A percentile compares a stretch with the other conserved stretches of the same genome.
These are phyloP conservation scores for Cerrena zonata DNA, from an alignment of 1,284 basidiomycete species.

Conservation along the genomic window DNA sequence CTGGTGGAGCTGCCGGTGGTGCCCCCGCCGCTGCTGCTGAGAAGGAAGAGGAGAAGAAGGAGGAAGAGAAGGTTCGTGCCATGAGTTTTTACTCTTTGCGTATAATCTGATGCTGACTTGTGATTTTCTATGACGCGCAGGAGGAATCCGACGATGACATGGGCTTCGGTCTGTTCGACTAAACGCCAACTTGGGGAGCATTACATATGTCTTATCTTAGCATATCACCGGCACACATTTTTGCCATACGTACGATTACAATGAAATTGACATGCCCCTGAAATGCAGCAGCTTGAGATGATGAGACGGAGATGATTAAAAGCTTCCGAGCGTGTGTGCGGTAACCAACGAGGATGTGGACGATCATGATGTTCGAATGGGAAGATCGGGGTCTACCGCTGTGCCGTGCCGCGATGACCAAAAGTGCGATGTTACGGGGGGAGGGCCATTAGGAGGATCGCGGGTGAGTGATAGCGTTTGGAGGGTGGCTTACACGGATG, in stretches of 20 bases:
- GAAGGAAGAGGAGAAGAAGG: slow-evolving; percentile 65
- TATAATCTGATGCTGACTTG: too few relatives aligned
- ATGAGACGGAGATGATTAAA: too few relatives aligned
- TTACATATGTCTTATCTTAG: too few relatives aligned
- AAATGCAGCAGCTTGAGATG: background rate
- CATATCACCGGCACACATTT: slow-evolving; percentile 10
- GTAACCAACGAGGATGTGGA: background rate
- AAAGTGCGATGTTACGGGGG: too few relatives aligned
- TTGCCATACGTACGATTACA: slow-evolving; percentile 4
- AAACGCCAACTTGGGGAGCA: slow-evolving; percentile 31
- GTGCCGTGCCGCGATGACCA: too few relatives aligned
- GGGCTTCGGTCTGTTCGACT: slow-evolving; percentile 95
- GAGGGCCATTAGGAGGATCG: background rate
- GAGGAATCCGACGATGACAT: slow-evolving; percentile 87
- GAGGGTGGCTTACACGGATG: background rate
- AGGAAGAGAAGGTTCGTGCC: slow-evolving; percentile 65
- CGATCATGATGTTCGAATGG: background rate
- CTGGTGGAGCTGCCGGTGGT: slow-evolving; percentile 56
- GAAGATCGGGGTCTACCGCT: too few relatives aligned
- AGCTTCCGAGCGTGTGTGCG: background rate
- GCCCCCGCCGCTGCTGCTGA: slow-evolving; percentile 66
- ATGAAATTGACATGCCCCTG: slow-evolving; percentile 1
- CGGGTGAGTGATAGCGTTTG: too few relatives aligned
- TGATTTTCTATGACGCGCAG: slow-evolving; percentile 31
- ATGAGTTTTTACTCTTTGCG: too few relatives aligned